Evolutionary conservation across 495 filamentous ascomycete species (phyloP).

Genomic region (Neurospora intermedia): DNA sequence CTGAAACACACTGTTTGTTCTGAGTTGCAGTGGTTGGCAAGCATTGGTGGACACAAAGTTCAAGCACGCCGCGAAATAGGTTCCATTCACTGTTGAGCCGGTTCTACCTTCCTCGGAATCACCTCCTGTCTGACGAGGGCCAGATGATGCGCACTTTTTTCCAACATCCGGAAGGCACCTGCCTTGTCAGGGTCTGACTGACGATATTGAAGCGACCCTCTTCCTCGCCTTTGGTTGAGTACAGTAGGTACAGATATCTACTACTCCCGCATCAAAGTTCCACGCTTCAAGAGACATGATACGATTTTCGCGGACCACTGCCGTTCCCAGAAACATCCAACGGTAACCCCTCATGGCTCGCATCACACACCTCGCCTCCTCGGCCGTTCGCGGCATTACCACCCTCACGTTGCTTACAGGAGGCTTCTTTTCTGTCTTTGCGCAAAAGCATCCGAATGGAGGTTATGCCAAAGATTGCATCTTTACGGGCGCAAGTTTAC

Average conservation of each 20-base stretch:
- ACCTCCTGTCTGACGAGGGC: neutral
- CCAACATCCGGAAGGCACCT: neutral
- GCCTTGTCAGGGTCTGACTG: neutral
- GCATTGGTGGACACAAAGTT: neutral
- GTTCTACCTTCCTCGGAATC: neutral
- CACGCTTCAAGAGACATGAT: neutral
- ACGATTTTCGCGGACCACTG: neutral
- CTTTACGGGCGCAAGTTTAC: conserved; percentile 5
- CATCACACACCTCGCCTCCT: neutral
- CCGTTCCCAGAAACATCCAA: neutral
- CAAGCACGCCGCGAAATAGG: neutral
- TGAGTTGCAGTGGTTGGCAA: neutral
- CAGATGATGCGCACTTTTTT: neutral
- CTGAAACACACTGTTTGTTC: neutral
- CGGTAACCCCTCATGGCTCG: neutral
- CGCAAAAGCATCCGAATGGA: neutral
- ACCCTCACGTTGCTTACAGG: neutral
- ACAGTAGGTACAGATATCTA: neutral
- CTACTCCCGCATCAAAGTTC: neutral
- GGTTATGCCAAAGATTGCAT: conserved; percentile 8
- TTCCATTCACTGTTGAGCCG: neutral
- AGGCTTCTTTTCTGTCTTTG: neutral
- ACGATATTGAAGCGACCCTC: neutral
- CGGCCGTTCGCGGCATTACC: neutral
- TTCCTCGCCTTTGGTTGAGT: neutral